phyloP scores from a whole-genome alignment of 345 rosid species.

The Acer yangbiense region DNA sequence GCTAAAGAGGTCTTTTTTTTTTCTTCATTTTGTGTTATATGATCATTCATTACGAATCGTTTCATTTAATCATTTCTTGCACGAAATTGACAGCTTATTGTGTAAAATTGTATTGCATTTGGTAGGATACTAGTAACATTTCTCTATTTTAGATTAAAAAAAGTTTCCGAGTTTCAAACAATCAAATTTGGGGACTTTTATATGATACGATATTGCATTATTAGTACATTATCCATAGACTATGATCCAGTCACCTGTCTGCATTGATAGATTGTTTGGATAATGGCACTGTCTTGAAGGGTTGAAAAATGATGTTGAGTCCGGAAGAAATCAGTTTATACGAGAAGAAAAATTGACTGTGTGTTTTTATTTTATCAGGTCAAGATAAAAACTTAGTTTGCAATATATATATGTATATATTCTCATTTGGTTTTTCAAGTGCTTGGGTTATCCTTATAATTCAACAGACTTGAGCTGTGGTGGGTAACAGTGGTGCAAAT shows the following conservation, averaged over 20 bases:
- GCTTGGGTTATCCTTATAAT: not conserved
- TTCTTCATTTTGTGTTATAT: not conserved
- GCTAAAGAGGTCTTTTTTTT: slow-evolving; percentile 36
- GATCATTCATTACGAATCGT: not conserved
- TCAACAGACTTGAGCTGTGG: not conserved
- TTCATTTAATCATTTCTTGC: not conserved
- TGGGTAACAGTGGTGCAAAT: not conserved
- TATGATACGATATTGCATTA: no score
- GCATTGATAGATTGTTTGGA: not conserved
- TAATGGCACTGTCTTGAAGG: not conserved
- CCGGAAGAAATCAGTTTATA: not conserved
- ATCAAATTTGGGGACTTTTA: no score
- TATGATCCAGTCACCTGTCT: not conserved
- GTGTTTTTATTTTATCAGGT: not conserved
- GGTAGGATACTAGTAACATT: no score
- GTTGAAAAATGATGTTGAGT: not conserved
- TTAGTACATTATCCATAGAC: not conserved
- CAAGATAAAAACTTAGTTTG: not conserved
- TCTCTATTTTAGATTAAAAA: no score
- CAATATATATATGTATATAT: not conserved
- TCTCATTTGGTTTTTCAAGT: not conserved
- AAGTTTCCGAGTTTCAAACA: not conserved
- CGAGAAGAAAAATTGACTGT: not conserved
- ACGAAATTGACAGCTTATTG: not conserved
- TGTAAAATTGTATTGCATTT: no score